Base-by-base conservation (phyloP, 768 basidiomycete genomes). In the Auricularia heimuer region DNA sequence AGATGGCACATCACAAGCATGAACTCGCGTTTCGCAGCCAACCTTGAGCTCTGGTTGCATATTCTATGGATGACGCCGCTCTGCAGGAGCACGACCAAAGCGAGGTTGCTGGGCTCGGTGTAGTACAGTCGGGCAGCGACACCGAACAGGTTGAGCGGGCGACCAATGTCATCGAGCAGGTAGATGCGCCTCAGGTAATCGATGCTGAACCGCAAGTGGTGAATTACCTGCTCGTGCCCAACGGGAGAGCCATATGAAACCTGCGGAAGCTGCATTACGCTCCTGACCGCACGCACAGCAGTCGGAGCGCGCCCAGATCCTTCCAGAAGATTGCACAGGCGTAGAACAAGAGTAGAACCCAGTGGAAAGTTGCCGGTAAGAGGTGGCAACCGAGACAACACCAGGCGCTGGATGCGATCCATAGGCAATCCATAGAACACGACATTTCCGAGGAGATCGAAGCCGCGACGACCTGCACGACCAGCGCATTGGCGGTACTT, bases 401-500 rank as follows among this genome's bases (percentile, higher is more conserved):
- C 76, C 33, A 90, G 75, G 34, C 87, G 82, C 67, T 87, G 83
- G 3, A 87, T 82, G 47, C 86, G 79, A 65, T 85, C 82, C 70
- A 86, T 78, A 3, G 86, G 74, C 6, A 90, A 71, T 29, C 87
- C 88, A 69, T 86, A 88, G 75, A 90, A 90, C 2, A 90, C 77
- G 45, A 89, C 87, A 63, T 86, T 86, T 6, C 88, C 88, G 0
- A 86, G 76, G 4, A 85, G 78, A 69, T 89, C 87, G 66, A 80
- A 88, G 2, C 88, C 88, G 69, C 88, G 81, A 54, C 88, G 81
- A 65, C 88, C 88, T 47, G 88, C 88, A 71, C 88, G 81, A 64
- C 88, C 88, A 56, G 86, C 82, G 66, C 86, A 87, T 78, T 89
- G 88, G 11, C 88, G 84, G 71, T 86, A 89, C 85, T 86, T 68